These are phyloP conservation scores for Naematelia aurantialba DNA, from an alignment of 768 basidiomycete species.

Conservation along the genomic window DNA sequence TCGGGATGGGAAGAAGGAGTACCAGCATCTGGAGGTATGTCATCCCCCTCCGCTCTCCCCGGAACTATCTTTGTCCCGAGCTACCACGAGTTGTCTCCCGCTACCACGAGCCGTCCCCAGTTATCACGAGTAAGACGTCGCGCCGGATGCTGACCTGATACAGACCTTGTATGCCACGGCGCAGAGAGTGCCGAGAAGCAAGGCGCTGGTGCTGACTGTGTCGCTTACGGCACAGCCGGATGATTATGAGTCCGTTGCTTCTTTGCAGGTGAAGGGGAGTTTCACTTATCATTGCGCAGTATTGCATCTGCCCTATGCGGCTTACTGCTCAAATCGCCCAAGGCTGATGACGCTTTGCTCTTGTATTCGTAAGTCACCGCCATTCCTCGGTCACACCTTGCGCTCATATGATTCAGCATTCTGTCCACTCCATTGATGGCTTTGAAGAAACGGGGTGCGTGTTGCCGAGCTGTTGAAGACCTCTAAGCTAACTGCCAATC, in stretches of 20 bases:
- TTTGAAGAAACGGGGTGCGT: constrained; percentile 39
- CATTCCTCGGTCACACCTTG: neutral
- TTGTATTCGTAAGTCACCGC: constrained; percentile 64
- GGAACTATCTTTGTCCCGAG: too few species aligned
- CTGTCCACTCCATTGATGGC: constrained; percentile 82
- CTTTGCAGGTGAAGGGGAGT: neutral
- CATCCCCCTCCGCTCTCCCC: constrained; percentile 62
- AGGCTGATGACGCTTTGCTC: constrained; percentile 79
- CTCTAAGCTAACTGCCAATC: too few species aligned
- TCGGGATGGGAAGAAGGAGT: constrained; percentile 22
- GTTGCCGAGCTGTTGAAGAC: too few species aligned
- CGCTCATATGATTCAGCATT: constrained; percentile 52
- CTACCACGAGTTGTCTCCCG: too few species aligned
- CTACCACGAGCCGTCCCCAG: too few species aligned
- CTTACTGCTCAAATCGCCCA: constrained; percentile 69
- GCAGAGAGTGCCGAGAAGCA: constrained; percentile 13
- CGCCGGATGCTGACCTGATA: neutral
- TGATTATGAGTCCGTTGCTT: constrained; percentile 77
- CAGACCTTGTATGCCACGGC: constrained; percentile 40
- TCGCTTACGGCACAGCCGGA: constrained; percentile 72
- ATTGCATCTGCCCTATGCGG: constrained; percentile 80
- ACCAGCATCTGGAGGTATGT: constrained; percentile 52
- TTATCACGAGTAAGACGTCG: too few species aligned
- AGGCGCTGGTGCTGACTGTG: constrained; percentile 62
- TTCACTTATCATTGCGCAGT: constrained; percentile 53